Base-by-base conservation (phyloP, 1,284 basidiomycete genomes). In the Cutaneotrichosporon cavernicola region DNA sequence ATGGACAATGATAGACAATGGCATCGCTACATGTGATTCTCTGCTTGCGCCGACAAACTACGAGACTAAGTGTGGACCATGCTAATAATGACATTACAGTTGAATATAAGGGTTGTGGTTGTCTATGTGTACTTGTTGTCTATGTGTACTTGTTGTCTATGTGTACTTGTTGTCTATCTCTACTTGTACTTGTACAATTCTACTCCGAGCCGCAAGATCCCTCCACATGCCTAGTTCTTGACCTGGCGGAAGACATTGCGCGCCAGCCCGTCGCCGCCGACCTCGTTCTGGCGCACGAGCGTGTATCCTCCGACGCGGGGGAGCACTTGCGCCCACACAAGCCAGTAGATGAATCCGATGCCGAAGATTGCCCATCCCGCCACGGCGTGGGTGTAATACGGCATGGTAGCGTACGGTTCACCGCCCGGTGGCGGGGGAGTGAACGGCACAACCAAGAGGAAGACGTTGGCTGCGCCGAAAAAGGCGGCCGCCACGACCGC, bases 261-360 rank as follows among this genome's bases (percentile, higher is more conserved):
- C 59, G 55, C 43, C 18, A 66, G 60, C 6, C 65, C 65, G 22
- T 66, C 65, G 5, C 22, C 22, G 34, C 65, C 59, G n/a, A 68
- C 59, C 59, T 63, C 61, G 56, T 53, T 34, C 21, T 50, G 38
- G 32, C 66, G 64, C 34, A 63, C 62, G 36, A 70, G 56, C 30
- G 30, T 34, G 65, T 69, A 69, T 11, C 61, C 47, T 16, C 58
- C 58, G 26, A 63, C 34, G n/a, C 46, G 59, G 31, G 69, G 69
- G 26, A 70, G 38, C 40, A 63, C n/a, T 47, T 65, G 52, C 46
- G 66, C 66, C 64, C 67, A 65, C 38, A 69, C 13, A 43, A 67
- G 26, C 69, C 69, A 70, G 64, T 67, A 70, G 4, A 70, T 8
- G 46, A 65, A 62, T 1, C 69, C 69, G 47, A 70, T 65, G 30